Percentiles rank a stretch among this genome's conserved stretches.
These are phyloP conservation scores for Paraphoma chrysanthemicola DNA, from an alignment of 2,329 filamentous ascomycete genomes.

Conservation along the genomic window DNA sequence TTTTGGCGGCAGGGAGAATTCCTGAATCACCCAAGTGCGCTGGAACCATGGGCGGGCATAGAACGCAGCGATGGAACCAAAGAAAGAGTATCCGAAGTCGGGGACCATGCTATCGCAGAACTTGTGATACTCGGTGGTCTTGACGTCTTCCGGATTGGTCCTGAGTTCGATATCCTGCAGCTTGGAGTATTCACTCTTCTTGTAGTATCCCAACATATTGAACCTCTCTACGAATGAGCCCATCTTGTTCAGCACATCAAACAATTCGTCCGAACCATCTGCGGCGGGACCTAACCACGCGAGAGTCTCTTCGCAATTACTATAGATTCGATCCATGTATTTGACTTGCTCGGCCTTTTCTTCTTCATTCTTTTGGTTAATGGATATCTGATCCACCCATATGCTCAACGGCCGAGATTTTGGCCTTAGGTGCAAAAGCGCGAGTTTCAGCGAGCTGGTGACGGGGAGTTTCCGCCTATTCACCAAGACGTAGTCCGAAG, in stretches of 20 bases:
- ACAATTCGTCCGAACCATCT: neutral
- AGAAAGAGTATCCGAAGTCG: neutral
- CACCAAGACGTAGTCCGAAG: neutral
- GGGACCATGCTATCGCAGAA: neutral
- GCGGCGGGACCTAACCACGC: neutral
- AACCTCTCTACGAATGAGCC: neutral
- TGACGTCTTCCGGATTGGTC: neutral
- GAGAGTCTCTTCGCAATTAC: neutral
- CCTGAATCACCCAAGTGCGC: constrained; percentile 2
- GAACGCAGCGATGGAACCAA: neutral
- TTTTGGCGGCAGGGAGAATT: neutral
- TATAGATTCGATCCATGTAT: neutral
- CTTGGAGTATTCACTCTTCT: neutral
- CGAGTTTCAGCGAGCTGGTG: neutral
- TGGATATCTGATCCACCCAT: neutral
- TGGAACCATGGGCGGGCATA: neutral
- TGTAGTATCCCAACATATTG: neutral
- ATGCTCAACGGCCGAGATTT: neutral
- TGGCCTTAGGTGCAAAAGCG: neutral
- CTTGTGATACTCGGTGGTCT: neutral
- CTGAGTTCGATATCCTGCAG: neutral
- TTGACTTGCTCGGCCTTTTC: constrained; percentile 1
- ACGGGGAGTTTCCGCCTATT: neutral
- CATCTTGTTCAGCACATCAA: constrained; percentile 1
- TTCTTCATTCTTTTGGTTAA: neutral